phyloP scores from a whole-genome alignment of 257 asterid genomes.

The Asclepias syriaca region DNA sequence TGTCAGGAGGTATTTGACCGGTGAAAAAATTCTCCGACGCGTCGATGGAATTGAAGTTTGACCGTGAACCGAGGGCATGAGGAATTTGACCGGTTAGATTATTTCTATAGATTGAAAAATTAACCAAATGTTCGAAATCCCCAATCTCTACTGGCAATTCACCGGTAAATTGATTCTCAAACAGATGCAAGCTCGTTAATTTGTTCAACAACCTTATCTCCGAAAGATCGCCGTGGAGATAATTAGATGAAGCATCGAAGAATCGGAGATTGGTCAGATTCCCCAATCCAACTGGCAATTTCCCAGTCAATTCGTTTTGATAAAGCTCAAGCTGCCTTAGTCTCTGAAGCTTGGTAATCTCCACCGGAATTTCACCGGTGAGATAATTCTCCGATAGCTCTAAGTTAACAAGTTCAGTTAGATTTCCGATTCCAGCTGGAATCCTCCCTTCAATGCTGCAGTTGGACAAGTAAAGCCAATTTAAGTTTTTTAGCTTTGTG shows the following conservation, averaged over 20 bases:
- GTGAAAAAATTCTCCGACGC: constrained; percentile 28
- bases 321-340: constrained; percentile 36
- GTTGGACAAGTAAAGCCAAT: constrained; percentile 35
- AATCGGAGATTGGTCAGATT: constrained; percentile 28
- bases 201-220: constrained; percentile 26
- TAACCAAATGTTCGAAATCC: constrained; percentile 28
- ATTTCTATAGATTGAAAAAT: background rate
- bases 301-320: constrained; percentile 27
- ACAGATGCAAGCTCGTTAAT: constrained; percentile 32
- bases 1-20: constrained; percentile 38
- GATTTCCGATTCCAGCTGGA: constrained; percentile 39
- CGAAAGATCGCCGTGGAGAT: constrained; percentile 36
- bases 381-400: constrained; percentile 30
- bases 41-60: constrained; percentile 25
- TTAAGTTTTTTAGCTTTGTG: constrained; percentile 24
- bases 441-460: constrained; percentile 32
- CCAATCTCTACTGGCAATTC: background rate
- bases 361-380: constrained; percentile 30
- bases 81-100: constrained; percentile 19
- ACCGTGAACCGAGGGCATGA: constrained; percentile 27
- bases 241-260: constrained; percentile 18
- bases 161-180: constrained; percentile 31
- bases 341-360: constrained; percentile 27
- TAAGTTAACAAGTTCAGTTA: constrained; percentile 31
- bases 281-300: constrained; percentile 28